These are phyloP conservation scores for Lepraria neglecta DNA, from an alignment of 495 filamentous ascomycete species.

Conservation along the genomic window DNA sequence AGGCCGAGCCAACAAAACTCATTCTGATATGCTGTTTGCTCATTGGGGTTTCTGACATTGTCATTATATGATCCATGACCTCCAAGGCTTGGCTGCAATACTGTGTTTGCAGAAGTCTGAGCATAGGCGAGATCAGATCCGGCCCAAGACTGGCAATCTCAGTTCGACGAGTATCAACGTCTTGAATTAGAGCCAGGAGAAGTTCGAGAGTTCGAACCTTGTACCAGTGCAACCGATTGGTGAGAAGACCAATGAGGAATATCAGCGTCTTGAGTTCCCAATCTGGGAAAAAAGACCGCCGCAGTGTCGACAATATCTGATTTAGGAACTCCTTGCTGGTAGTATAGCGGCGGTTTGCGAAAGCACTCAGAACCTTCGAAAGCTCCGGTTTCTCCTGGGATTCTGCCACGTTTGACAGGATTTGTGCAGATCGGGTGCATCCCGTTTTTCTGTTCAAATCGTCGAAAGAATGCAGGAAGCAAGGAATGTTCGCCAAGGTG, in stretches of 20 bases:
- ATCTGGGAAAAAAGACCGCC: constrained; percentile 72
- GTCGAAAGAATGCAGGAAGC: constrained; percentile 77
- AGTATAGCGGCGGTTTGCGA: constrained; percentile 63
- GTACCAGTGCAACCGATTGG: constrained; percentile 81
- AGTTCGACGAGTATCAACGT: constrained; percentile 86
- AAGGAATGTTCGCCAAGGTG: constrained; percentile 80
- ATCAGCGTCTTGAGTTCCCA: constrained; percentile 78
- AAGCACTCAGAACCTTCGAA: constrained; percentile 57
- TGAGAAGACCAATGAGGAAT: constrained; percentile 86
- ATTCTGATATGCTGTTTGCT: constrained; percentile 91
- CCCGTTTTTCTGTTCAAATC: constrained; percentile 47
- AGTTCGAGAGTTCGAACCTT: constrained; percentile 88
- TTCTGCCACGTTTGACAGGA: constrained; percentile 66
- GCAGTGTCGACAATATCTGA: constrained; percentile 68
- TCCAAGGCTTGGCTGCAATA: constrained; percentile 86
- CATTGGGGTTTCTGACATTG: constrained; percentile 85
- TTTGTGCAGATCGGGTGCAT: constrained; percentile 56
- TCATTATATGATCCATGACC: constrained; percentile 90
- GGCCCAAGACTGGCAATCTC: constrained; percentile 89
- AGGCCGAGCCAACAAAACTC: constrained; percentile 85
- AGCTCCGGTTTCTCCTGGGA: constrained; percentile 54
- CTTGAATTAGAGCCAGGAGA: constrained; percentile 75
- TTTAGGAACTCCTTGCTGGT: constrained; percentile 68
- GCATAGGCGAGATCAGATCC: constrained; percentile 87
- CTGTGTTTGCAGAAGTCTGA: constrained; percentile 86